Evolutionary conservation across 202 grass and related monocot species (phyloP).

Genomic region (Eragrostis tef): DNA sequence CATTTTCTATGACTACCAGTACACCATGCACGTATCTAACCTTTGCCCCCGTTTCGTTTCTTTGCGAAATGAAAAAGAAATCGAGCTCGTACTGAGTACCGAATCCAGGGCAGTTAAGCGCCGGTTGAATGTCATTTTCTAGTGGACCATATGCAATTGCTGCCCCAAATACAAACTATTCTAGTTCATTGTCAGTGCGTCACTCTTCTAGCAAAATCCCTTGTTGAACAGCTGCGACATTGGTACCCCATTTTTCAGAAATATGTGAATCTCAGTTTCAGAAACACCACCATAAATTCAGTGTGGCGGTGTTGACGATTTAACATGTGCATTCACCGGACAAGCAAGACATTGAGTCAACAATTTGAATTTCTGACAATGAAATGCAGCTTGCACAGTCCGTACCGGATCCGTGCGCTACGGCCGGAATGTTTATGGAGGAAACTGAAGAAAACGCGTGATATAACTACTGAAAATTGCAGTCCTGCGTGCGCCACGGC

Average conservation of each 20-base stretch:
- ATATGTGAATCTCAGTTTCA: neutral
- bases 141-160: conserved; percentile 9
- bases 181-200: neutral
- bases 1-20: neutral
- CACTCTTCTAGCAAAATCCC: conserved; percentile 9
- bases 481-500: neutral
- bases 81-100: neutral
- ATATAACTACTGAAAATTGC: neutral
- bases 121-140: conserved; percentile 3
- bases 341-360: conserved; percentile 40
- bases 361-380: conserved; percentile 27
- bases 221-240: neutral
- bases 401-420: conserved; percentile 18
- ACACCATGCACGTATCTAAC: neutral
- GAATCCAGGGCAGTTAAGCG: conserved; percentile 16
- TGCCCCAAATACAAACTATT: neutral
- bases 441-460: neutral
- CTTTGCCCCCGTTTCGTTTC: neutral
- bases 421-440: too few species aligned
- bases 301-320: conserved; percentile 14
- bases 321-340: conserved; percentile 23
- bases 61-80: neutral
- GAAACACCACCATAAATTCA: neutral
- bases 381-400: neutral
- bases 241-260: neutral